Evolutionary conservation across 2,329 filamentous ascomycete genomes (phyloP), one percentile per base, ranked within the genome.

Genomic region (Fusarium anthophilum): DNA sequence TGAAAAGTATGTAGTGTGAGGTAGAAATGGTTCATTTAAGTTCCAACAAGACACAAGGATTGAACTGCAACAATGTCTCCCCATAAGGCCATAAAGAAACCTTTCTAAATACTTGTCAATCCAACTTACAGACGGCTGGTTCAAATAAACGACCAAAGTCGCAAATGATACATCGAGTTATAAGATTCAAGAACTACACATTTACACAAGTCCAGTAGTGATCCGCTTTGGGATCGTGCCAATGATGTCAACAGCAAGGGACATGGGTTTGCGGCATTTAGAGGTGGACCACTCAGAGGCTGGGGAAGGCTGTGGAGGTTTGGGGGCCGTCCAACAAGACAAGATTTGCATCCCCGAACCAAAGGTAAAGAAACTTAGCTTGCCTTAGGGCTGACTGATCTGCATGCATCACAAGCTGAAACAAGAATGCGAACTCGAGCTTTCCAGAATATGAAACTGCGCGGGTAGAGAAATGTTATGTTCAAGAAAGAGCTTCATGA

Each of bases 1-100:
- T 26, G 5, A 13, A 10, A 4, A 5, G 8, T 20, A 3, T 47
- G 13, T 2, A 22, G 6, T 3, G 6, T 3, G 3, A 6, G 18
- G 8, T 15, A 37, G 18, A 15, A 37, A 22, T 12, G 6, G 18
- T 11, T 11, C 4, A 8, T 8, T 47, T 10, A 13, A 18, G 15
- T 24, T 12, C 10, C 4, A 5, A 18, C 4, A 17, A 44, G 41
- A 44, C 41, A 12, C 11, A 26, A 4, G 43, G 10, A 20, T 47
- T 47, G 18, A 47, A 28, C 13, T 28, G 12, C 18, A 22, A 20
- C 4, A 1, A 20, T 28, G 20, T 47, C 8, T 26, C 8, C 1
- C 6, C 4, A 22, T 15, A 14, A 20, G 12, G 2, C 44, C 12
- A 10, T 1, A 26, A 0, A 26, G 43, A 13, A 5, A 24, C 5